These are phyloP conservation scores for Mucor irregularis DNA, from an alignment of 371 early-diverging fungal genomes.

Conservation along the genomic window DNA sequence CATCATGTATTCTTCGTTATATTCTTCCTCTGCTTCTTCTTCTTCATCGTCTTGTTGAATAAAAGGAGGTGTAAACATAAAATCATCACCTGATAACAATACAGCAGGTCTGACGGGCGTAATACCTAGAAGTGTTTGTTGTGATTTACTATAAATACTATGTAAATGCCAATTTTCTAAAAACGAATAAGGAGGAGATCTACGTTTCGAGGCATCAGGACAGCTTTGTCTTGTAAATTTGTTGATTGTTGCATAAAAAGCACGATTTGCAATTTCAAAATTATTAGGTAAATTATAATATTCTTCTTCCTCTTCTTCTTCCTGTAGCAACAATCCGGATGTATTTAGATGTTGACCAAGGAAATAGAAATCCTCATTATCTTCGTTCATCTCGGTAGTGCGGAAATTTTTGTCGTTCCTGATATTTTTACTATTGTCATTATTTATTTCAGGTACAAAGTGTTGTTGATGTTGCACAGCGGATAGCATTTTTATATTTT, in stretches of 20 bases:
- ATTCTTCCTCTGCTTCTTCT: background rate
- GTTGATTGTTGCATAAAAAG: conserved; percentile 47
- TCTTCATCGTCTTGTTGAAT: conserved; percentile 17
- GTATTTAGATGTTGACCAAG: conserved; percentile 28
- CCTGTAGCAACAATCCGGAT: conserved; percentile 17
- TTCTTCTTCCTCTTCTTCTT: conserved; percentile 15
- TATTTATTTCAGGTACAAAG: conserved; percentile 2
- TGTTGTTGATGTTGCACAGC: background rate
- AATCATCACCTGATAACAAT: conserved; percentile 45
- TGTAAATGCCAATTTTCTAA: conserved; percentile 45
- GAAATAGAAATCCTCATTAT: conserved; percentile 26
- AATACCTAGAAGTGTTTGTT: conserved; percentile 45
- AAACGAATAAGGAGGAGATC: conserved; percentile 39
- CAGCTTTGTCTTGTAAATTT: conserved; percentile 39
- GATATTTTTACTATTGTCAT: background rate
- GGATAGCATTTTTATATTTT: background rate
- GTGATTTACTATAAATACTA: conserved; percentile 53
- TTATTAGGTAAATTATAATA: conserved; percentile 1
- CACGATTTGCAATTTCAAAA: conserved; percentile 41
- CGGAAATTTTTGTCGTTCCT: conserved; percentile 18
- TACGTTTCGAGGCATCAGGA: conserved; percentile 19
- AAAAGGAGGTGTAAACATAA: conserved; percentile 49
- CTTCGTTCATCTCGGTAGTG: conserved; percentile 4
- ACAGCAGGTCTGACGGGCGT: conserved; percentile 38
- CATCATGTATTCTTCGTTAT: conserved; percentile 1